Evolutionary conservation across 225 moss, liverwort and hornwort genomes (phyloP).

Genomic region (Polytrichum formosum): DNA sequence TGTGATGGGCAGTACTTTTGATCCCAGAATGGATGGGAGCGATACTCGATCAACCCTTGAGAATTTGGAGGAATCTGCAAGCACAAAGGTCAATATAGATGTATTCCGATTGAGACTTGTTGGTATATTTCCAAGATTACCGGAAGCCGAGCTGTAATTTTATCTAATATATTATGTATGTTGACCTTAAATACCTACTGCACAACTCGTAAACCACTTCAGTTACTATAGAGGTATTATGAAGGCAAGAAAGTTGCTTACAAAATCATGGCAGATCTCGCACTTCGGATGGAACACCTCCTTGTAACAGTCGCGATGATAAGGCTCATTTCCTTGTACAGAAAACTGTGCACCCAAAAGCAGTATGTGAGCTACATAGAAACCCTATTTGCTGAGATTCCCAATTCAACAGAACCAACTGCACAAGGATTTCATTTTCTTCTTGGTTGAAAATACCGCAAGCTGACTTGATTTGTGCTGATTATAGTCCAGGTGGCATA

Average conservation of each 20-base stretch:
- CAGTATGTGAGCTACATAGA: background rate
- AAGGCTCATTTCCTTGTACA: constrained; percentile 78
- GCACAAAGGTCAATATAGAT: constrained; percentile 4
- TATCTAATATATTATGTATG: too few relatives aligned
- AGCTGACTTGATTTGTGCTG: too few relatives aligned
- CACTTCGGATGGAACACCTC: constrained; percentile 96
- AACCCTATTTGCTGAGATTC: too few relatives aligned
- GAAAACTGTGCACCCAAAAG: constrained; percentile 58
- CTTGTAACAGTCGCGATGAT: constrained; percentile 87
- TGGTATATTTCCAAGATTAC: background rate
- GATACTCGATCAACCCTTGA: constrained; percentile 81
- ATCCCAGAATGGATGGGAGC: constrained; percentile 96
- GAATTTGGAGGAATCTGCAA: constrained; percentile 82
- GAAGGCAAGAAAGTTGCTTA: constrained; percentile 24
- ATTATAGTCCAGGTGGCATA: background rate
- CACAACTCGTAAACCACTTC: too few relatives aligned
- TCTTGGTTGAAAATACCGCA: background rate
- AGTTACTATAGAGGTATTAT: too few relatives aligned
- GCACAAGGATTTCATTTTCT: background rate
- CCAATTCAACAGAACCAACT: too few relatives aligned
- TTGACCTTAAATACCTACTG: too few relatives aligned
- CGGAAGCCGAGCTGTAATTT: background rate
- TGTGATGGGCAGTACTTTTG: constrained; percentile 93
- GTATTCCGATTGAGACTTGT: too few relatives aligned
- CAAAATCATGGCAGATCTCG: constrained; percentile 76